Percentiles rank a stretch among this genome's conserved stretches.
Evolutionary conservation across 805 yeast genomes (phyloP).

Genomic region (Isabelozyma heimii): DNA sequence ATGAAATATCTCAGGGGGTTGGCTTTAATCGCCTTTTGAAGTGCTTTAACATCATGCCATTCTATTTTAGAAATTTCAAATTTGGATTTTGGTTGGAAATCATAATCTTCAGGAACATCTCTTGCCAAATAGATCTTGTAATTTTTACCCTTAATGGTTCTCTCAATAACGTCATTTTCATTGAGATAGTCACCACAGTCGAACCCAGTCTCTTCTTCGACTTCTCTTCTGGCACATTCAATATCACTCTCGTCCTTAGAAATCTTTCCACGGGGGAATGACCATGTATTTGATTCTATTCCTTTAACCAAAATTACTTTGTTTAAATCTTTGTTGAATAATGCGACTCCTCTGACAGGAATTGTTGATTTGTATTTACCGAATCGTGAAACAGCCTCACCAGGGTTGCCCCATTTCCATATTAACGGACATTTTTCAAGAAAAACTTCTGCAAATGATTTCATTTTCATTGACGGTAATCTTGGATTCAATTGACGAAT

Average conservation of each 20-base stretch:
- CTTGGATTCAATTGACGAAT: constrained; percentile 67
- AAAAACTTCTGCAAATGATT: constrained; percentile 66
- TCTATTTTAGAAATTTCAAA: constrained; percentile 82
- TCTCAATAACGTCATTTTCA: constrained; percentile 73
- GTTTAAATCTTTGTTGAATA: constrained; percentile 67
- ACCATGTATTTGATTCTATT: constrained; percentile 77
- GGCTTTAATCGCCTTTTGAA: constrained; percentile 41
- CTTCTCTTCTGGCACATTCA: constrained; percentile 89
- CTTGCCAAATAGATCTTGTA: constrained; percentile 76
- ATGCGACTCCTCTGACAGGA: constrained; percentile 95
- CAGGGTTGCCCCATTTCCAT: constrained; percentile 84
- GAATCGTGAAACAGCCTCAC: constrained; percentile 74
- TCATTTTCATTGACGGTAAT: constrained; percentile 76
- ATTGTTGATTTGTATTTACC: constrained; percentile 83
- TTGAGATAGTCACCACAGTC: constrained; percentile 69
- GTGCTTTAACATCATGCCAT: constrained; percentile 63
- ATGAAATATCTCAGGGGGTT: constrained; percentile 40
- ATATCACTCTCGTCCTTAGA: constrained; percentile 88
- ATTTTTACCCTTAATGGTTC: constrained; percentile 80
- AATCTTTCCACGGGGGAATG: constrained; percentile 96
- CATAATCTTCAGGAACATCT: constrained; percentile 72
- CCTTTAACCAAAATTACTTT: constrained; percentile 83
- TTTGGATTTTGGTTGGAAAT: constrained; percentile 79
- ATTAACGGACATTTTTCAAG: constrained; percentile 69
- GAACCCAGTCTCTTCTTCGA: constrained; percentile 89